Evolutionary conservation across 768 basidiomycete species (phyloP).

Genomic region (Tephrocybe sp.): DNA sequence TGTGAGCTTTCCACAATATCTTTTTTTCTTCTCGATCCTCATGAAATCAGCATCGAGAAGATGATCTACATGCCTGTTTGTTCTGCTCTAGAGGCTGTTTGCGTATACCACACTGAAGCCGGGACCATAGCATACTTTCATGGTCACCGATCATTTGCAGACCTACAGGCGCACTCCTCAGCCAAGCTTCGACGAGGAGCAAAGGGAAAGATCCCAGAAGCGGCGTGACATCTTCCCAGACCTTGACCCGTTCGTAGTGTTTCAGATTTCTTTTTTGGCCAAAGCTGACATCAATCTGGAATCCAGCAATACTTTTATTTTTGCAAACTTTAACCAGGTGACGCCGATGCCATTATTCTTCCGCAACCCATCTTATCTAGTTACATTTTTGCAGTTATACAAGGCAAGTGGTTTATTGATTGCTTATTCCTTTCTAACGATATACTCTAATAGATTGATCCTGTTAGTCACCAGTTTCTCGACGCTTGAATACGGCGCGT

Average conservation of each 20-base stretch:
- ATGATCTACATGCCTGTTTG: slow-evolving; percentile 4
- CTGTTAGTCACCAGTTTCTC: background rate
- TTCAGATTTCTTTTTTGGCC: background rate
- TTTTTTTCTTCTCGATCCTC: background rate
- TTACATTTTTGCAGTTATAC: background rate
- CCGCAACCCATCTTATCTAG: background rate
- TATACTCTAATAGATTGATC: background rate
- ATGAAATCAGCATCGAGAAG: background rate
- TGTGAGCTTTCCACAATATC: background rate
- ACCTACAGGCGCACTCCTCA: background rate
- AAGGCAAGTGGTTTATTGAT: background rate
- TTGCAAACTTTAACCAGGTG: slow-evolving; percentile 9
- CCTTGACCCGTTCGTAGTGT: background rate
- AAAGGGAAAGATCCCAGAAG: background rate
- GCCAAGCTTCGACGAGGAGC: background rate
- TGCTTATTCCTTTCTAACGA: background rate
- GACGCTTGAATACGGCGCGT: background rate
- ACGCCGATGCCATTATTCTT: background rate
- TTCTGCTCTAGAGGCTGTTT: background rate
- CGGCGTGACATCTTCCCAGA: background rate
- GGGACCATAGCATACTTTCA: background rate
- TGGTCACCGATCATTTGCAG: slow-evolving; percentile 3
- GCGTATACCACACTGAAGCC: background rate
- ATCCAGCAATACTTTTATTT: background rate
- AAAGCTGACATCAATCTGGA: background rate